phyloP scores from a whole-genome alignment of 305 asterid genomes.

The Fraxinus sp. region DNA sequence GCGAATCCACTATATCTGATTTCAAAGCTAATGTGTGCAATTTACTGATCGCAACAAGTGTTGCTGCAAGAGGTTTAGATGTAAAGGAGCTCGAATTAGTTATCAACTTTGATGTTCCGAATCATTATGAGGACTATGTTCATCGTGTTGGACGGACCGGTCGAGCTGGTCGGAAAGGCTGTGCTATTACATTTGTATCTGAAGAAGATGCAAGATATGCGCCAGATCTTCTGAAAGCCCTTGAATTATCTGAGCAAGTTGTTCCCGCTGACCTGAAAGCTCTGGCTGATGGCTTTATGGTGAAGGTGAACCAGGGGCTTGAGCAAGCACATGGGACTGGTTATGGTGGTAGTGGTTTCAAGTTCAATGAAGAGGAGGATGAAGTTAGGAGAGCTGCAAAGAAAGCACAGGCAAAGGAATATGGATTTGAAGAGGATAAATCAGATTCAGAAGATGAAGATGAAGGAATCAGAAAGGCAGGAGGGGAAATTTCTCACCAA shows the following conservation, averaged over 20 bases:
- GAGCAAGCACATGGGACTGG: conserved; percentile 97
- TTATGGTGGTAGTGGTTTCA: conserved; percentile 93
- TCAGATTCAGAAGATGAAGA: conserved; percentile 96
- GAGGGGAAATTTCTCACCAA: conserved; percentile 76
- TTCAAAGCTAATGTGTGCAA: conserved; percentile 85
- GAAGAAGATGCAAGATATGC: conserved; percentile 92
- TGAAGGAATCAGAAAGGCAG: conserved; percentile 76
- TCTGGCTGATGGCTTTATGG: conserved; percentile 78
- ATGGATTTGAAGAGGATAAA: conserved; percentile 91
- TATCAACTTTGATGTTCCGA: conserved; percentile 82
- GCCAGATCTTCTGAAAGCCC: conserved; percentile 86
- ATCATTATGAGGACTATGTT: conserved; percentile 95
- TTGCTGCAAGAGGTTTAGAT: conserved; percentile 97
- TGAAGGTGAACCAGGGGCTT: conserved; percentile 88
- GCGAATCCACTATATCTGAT: conserved; percentile 87
- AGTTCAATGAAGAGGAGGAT: conserved; percentile 93
- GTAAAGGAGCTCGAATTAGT: conserved; percentile 95
- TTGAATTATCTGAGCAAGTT: conserved; percentile 84
- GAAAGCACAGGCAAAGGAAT: conserved; percentile 95
- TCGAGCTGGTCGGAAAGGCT: conserved; percentile 91
- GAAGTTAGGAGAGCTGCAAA: conserved; percentile 89
- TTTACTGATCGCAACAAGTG: conserved; percentile 80
- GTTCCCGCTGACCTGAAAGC: conserved; percentile 88
- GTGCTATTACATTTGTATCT: conserved; percentile 78
- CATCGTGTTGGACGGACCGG: conserved; percentile 99